Evolutionary conservation across 768 basidiomycete species (phyloP).

Genomic region (Albatrellus ellisii): DNA sequence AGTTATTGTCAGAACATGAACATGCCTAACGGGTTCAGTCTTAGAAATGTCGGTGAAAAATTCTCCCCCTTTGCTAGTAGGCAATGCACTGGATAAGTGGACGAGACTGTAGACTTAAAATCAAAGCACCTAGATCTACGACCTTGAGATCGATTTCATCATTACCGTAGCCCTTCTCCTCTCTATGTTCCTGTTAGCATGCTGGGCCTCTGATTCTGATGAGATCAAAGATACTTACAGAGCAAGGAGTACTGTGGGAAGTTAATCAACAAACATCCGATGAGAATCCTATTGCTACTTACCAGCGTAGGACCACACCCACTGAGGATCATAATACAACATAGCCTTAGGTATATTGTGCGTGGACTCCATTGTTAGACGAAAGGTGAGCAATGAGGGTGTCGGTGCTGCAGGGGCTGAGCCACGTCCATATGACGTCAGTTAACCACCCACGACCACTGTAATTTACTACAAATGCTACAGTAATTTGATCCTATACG

Average conservation of each 20-base stretch:
- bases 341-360: conserved; percentile 55
- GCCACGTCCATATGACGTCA: not conserved
- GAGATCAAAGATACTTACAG: conserved; percentile 8
- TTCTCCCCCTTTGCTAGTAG: conserved; percentile 63
- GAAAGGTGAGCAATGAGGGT: too few species aligned
- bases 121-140: conserved; percentile 45
- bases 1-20: not conserved
- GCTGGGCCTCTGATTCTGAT: not conserved
- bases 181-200: conserved; percentile 16
- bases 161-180: conserved; percentile 74
- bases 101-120: not conserved
- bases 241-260: conserved; percentile 7
- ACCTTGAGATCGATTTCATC: conserved; percentile 63
- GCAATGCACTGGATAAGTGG: conserved; percentile 1
- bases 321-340: conserved; percentile 51
- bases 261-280: not conserved
- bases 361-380: conserved; percentile 10
- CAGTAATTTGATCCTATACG: too few species aligned
- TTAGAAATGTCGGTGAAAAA: conserved; percentile 58
- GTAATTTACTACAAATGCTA: too few species aligned
- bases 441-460: not conserved
- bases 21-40: conserved; percentile 66
- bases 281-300: conserved; percentile 13
- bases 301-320: conserved; percentile 58
- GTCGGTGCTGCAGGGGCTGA: too few species aligned